phyloP scores from a whole-genome alignment of 2,329 filamentous ascomycete species.

The Penicillium thymicola region DNA sequence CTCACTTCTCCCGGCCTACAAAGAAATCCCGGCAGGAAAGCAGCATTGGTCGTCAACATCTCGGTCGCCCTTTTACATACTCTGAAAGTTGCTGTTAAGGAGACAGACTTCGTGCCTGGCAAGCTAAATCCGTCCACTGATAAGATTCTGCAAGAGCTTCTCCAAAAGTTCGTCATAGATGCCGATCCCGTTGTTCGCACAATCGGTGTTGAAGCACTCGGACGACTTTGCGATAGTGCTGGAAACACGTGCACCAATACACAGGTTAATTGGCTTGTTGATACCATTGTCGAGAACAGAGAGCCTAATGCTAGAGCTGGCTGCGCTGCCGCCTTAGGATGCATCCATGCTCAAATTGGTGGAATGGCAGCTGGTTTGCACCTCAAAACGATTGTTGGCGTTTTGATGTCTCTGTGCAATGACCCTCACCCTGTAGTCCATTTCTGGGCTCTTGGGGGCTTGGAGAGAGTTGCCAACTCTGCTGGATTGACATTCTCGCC shows the following conservation, averaged over 20 bases:
- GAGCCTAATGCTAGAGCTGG: conserved; percentile 91
- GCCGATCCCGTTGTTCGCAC: conserved; percentile 81
- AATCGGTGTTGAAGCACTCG: conserved; percentile 79
- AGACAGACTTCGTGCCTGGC: conserved; percentile 69
- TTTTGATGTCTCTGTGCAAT: conserved; percentile 95
- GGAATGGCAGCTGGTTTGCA: conserved; percentile 97
- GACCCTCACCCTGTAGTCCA: conserved; percentile 94
- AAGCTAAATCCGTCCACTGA: conserved; percentile 75
- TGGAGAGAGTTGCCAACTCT: conserved; percentile 83
- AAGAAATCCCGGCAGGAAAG: conserved; percentile 81
- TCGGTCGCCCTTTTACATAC: conserved; percentile 76
- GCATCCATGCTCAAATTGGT: conserved; percentile 91
- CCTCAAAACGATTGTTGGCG: conserved; percentile 93
- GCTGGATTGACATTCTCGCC: conserved; percentile 88
- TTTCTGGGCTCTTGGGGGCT: conserved; percentile 89
- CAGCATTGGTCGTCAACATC: conserved; percentile 87
- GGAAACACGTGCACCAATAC: conserved; percentile 85
- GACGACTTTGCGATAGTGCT: conserved; percentile 76
- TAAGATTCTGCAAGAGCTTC: conserved; percentile 63
- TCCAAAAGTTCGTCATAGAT: conserved; percentile 78
- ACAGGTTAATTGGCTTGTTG: conserved; percentile 87
- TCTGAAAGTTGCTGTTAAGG: conserved; percentile 78
- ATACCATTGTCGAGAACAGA: conserved; percentile 89
- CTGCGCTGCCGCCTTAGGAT: conserved; percentile 88
- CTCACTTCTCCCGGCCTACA: conserved; percentile 76